phyloP scores from a whole-genome alignment of 2,329 filamentous ascomycete genomes.

The Penicillium decumbens region DNA sequence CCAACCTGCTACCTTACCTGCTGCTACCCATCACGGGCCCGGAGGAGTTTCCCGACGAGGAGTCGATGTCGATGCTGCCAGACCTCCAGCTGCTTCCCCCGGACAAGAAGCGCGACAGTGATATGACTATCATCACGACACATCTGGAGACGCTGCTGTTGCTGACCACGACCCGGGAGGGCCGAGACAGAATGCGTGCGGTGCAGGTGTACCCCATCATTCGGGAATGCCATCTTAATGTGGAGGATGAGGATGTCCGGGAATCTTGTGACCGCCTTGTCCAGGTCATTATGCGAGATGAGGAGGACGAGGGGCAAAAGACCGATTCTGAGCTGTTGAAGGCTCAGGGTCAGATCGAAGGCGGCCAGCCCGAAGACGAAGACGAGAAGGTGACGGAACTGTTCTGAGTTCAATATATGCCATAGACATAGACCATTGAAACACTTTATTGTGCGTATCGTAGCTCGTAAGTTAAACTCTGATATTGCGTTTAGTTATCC shows the following conservation, averaged over 20 bases:
- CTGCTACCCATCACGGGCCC: constrained; percentile 80
- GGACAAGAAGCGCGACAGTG: constrained; percentile 79
- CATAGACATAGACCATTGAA: not conserved
- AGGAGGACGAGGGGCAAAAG: constrained; percentile 54
- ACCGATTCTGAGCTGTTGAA: constrained; percentile 42
- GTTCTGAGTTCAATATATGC: constrained; percentile 28
- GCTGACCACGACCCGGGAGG: constrained; percentile 70
- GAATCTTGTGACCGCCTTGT: constrained; percentile 87
- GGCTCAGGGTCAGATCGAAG: constrained; percentile 31
- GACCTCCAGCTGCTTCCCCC: constrained; percentile 85
- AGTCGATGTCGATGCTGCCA: constrained; percentile 78
- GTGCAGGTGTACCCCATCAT: constrained; percentile 86
- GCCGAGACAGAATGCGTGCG: constrained; percentile 67
- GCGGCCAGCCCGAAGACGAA: constrained; percentile 38
- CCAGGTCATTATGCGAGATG: constrained; percentile 79
- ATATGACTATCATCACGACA: constrained; percentile 71
- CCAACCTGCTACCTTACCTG: constrained; percentile 82
- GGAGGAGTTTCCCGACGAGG: constrained; percentile 84
- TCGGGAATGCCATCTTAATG: constrained; percentile 74
- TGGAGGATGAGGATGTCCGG: constrained; percentile 71
- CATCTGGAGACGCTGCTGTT: constrained; percentile 86
- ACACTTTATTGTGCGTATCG: not conserved
- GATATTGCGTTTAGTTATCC: not conserved
- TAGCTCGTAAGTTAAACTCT: too few relatives aligned
- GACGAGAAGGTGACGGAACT: constrained; percentile 45